Conservation (phyloP, 306 rosid genomes). For the Cicer yamashitae region DNA sequence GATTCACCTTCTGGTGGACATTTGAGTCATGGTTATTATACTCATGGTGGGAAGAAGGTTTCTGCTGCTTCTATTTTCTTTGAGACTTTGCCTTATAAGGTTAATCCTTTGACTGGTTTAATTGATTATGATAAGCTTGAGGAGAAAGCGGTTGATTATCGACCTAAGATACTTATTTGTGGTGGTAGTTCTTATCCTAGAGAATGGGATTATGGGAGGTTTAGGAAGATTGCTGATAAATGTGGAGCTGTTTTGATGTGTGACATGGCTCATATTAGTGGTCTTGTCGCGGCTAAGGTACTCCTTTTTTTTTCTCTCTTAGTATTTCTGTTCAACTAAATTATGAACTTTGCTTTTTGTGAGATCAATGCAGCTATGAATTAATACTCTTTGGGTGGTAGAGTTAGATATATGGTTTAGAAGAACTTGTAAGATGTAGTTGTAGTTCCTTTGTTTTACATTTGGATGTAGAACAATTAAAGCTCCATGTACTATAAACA, state of each 20-base stretch:
- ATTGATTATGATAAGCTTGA: constrained; percentile 85
- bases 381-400: constrained; percentile 4
- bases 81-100: constrained; percentile 76
- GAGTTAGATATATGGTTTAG: constrained; percentile 12
- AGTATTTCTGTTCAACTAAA: not conserved
- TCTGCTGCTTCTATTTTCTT: constrained; percentile 78
- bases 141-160: constrained; percentile 77
- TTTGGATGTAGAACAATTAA: not conserved
- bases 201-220: constrained; percentile 82
- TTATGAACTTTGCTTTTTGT: constrained; percentile 29
- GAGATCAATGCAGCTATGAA: not conserved
- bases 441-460: constrained; percentile 5
- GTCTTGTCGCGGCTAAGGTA: constrained; percentile 89
- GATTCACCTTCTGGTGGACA: constrained; percentile 92
- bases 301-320: constrained; percentile 17
- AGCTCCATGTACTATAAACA: not conserved
- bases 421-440: constrained; percentile 20
- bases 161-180: constrained; percentile 85
- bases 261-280: constrained; percentile 94
- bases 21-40: constrained; percentile 85
- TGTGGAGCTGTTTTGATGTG: constrained; percentile 86
- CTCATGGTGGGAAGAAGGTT: constrained; percentile 75
- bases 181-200: constrained; percentile 90
- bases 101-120: constrained; percentile 74
- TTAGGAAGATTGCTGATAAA: constrained; percentile 78